Conservation (phyloP, 768 basidiomycete genomes). For the Mycena belliarum region DNA sequence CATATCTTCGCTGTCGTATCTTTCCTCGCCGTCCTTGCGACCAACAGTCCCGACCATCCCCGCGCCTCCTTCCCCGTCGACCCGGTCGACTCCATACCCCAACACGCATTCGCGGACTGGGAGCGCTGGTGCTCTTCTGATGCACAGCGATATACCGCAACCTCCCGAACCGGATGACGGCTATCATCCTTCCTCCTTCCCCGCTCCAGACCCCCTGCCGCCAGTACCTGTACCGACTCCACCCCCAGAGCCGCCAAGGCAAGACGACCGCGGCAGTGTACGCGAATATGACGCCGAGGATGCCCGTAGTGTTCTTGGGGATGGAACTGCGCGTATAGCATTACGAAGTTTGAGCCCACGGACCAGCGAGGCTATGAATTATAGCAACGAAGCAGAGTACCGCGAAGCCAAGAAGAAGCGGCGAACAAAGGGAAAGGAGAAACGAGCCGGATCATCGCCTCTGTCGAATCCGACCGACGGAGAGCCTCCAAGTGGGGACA, state of each 20-base stretch:
- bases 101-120: constrained; percentile 20
- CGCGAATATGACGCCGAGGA: constrained; percentile 31
- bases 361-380: constrained; percentile 41
- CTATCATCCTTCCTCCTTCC: neutral
- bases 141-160: neutral
- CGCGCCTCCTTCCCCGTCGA: constrained; percentile 7
- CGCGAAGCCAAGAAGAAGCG: constrained; percentile 6
- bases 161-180: constrained; percentile 7
- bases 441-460: constrained; percentile 9
- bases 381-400: no score
- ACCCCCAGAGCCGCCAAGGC: constrained; percentile 8
- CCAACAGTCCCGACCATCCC: constrained; percentile 7
- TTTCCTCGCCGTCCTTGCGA: constrained; percentile 24
- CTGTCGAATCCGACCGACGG: neutral
- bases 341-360: constrained; percentile 48
- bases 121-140: constrained; percentile 17
- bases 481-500: neutral
- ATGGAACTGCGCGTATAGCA: constrained; percentile 38
- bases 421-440: constrained; percentile 14
- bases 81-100: constrained; percentile 10
- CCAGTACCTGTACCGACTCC: neutral
- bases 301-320: constrained; percentile 30
- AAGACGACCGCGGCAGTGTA: constrained; percentile 28
- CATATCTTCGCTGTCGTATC: constrained; percentile 25
- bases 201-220: neutral